phyloP scores from a whole-genome alignment of 306 rosid genomes.

The Ormosia emarginata region DNA sequence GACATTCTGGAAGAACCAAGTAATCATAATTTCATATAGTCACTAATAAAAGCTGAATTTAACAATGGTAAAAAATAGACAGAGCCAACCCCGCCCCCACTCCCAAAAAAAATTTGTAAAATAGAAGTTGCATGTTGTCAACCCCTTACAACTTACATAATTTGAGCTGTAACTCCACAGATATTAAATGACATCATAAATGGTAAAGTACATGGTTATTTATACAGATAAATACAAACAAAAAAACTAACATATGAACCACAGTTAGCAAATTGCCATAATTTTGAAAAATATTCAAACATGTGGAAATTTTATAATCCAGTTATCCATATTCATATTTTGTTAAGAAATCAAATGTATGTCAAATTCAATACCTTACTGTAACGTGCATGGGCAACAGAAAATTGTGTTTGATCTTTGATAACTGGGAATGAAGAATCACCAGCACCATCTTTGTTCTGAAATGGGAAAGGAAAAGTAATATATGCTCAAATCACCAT shows the following conservation, averaged over 20 bases:
- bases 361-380: slow-evolving; percentile 66
- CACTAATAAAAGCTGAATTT: background rate
- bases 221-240: background rate
- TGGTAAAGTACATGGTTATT: background rate
- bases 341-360: background rate
- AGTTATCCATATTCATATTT: background rate
- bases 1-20: slow-evolving; percentile 8
- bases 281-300: background rate
- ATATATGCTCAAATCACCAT: slow-evolving; percentile 7
- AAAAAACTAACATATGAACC: background rate
- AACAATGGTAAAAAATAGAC: background rate
- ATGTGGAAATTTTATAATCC: background rate
- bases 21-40: background rate
- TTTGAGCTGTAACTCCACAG: background rate
- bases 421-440: slow-evolving; percentile 83
- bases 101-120: background rate
- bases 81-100: background rate
- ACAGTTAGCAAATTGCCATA: background rate
- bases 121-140: background rate
- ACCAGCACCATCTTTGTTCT: slow-evolving; percentile 86
- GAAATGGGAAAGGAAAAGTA: slow-evolving; percentile 22
- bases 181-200: background rate
- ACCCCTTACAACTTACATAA: background rate
- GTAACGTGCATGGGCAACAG: slow-evolving; percentile 91
- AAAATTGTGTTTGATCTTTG: slow-evolving; percentile 87